Evolutionary conservation across 345 rosid species (phyloP).

Genomic region (Eucalyptus grandis): DNA sequence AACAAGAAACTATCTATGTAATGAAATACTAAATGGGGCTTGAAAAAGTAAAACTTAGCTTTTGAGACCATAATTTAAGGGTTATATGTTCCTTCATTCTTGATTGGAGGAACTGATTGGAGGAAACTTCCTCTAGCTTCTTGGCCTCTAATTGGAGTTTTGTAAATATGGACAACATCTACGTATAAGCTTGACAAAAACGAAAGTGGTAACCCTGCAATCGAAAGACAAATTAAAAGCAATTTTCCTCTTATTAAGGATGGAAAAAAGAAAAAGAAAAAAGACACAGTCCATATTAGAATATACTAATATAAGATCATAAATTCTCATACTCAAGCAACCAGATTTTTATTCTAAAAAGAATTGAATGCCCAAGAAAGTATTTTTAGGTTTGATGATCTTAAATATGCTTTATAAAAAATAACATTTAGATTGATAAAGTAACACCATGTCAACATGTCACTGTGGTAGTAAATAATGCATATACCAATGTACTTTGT

Average conservation of each 20-base stretch:
- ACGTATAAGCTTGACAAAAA: too few relatives aligned
- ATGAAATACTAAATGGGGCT: not conserved
- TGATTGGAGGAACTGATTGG: not conserved
- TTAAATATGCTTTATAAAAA: not conserved
- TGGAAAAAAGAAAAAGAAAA: not conserved
- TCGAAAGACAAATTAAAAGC: not conserved
- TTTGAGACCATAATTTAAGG: not conserved
- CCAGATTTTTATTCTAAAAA: not conserved
- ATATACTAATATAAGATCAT: not conserved
- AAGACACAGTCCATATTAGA: not conserved
- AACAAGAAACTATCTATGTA: not conserved
- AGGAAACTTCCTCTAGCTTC: not conserved
- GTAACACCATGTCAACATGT: not conserved
- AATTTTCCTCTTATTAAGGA: not conserved
- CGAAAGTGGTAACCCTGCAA: too few relatives aligned
- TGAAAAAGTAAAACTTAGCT: not conserved
- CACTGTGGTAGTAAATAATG: too few relatives aligned
- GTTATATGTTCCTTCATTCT: not conserved
- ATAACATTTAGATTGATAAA: not conserved
- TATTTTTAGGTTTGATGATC: not conserved
- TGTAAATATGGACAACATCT: not conserved
- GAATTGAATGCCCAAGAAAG: not conserved
- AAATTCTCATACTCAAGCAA: not conserved
- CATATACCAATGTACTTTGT: not conserved
- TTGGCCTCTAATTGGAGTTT: not conserved